A percentile compares a stretch with the other conserved stretches of the same genome.
Conservation (phyloP, 345 rosid genomes). For the Limnanthes douglasii region DNA sequence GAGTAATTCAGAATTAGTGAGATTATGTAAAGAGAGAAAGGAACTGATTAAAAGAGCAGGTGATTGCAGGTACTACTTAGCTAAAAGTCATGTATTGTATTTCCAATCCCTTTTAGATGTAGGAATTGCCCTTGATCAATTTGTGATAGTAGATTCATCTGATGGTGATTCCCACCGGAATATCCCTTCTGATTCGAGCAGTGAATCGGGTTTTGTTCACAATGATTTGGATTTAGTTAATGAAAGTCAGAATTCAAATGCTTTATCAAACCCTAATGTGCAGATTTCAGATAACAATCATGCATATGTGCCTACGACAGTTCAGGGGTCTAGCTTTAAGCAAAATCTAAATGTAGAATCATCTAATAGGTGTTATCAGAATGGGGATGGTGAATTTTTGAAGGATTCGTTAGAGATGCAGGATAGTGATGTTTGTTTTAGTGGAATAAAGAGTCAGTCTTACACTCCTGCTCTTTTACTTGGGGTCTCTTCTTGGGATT, state of each 20-base stretch:
- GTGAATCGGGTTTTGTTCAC: not conserved
- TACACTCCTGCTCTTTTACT: not conserved
- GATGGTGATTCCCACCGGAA: constrained; percentile 5
- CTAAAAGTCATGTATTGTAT: too few relatives aligned
- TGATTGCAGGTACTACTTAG: too few relatives aligned
- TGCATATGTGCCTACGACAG: not conserved
- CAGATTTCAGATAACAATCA: too few relatives aligned
- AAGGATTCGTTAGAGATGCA: not conserved
- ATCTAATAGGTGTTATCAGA: not conserved
- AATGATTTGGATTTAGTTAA: not conserved
- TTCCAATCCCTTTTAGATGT: too few relatives aligned
- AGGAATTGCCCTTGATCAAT: too few relatives aligned
- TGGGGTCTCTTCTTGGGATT: constrained; percentile 1
- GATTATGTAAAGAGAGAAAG: too few relatives aligned
- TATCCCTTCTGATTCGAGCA: not conserved
- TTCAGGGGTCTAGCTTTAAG: not conserved
- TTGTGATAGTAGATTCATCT: too few relatives aligned
- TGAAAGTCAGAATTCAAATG: not conserved
- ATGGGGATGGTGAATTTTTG: not conserved
- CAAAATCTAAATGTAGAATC: not conserved
- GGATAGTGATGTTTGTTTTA: not conserved
- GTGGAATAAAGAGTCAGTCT: not conserved
- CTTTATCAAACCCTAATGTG: not conserved
- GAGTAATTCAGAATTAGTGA: too few relatives aligned
- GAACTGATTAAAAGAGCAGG: too few relatives aligned